Base-by-base conservation (phyloP, 495 filamentous ascomycete genomes). In the Penicillium soppii region DNA sequence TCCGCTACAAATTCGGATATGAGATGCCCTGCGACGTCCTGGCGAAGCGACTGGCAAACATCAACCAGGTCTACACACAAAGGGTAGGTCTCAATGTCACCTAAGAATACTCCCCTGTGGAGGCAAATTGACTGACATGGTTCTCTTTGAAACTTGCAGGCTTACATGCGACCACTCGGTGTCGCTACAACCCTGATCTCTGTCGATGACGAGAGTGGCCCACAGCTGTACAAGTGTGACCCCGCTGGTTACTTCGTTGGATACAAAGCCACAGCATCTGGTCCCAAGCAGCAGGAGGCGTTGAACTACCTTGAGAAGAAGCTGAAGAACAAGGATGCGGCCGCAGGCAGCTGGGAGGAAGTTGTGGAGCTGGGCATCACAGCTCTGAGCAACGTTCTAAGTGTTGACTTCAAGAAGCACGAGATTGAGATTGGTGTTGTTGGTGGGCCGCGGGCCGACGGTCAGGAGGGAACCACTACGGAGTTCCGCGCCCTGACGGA, bases 61-160 rank as follows among this genome's bases (percentile, higher is more conserved):
- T 98, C 75, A 96, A 90, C 74, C 94, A 98, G 72, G 94, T 98
- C 47, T 98, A 97, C 73, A 98, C 94, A 54, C 94, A 98, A 75
- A 79, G 91, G 71, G 94, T 95, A 80, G 66, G 87, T 63, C 19
- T 47, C 37, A 23, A 20, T 43, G 20, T 32, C 17, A 22, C 21
- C 13, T 25, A 29, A 12, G 7, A 25, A 2, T 21, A 7, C 27
- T 4, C 8, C 33, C 26, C 16, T n/a, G 13, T 23, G 37, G 26
- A 16, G 37, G 26, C 43, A n/a, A 16, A 40, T 23, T 25, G 16
- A 8, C 33, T 46, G 35, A 38, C 32, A 35, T 22, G 19, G 26
- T 45, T 16, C 37, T 58, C 25, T 37, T 47, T 39, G 29, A 52
- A 40, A 43, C 21, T 37, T 36, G 36, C 56, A 97, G 92, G 94